Evolutionary conservation across 2,329 filamentous ascomycete genomes (phyloP), one percentile per base, ranked within the genome.

Genomic region (Claviceps pazoutovae): DNA sequence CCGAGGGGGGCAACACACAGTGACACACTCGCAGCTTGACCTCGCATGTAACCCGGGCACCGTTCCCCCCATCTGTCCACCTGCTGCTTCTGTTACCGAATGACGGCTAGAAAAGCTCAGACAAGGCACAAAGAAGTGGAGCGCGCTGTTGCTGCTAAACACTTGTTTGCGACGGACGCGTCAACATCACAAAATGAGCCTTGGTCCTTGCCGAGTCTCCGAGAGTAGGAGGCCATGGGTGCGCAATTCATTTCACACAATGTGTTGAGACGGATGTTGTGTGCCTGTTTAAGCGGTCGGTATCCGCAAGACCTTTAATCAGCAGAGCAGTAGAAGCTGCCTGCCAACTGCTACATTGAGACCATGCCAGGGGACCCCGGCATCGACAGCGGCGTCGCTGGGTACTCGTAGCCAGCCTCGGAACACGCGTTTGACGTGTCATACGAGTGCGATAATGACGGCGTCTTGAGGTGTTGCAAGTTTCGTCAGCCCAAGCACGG

Each of bases 381-480:
- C 78, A 87, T 82, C n/a, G 83, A 86, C 57, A 84, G 70, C 55
- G 84, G 84, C 50, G 84, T 88, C 44, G 78, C 78, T 39, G 83
- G 84, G 68, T 82, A 82, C 57, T 81, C 76, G 62, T 78, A 82
- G 53, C 76, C 75, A 55, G 74, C 70, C 59, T 83, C 79, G 36
- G 79, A 82, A 65, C 78, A 80, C 61, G 72, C 74, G 55, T 77
- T 71, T 50, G 82, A 86, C 64, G 81, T 78, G 61, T 86, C 82
- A 66, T 82, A 86, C 30, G 81, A 84, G 64, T 85, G 83, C 61
- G 83, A 85, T 60, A 88, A 78, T 63, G 85, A 82, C 70, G 85
- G 85, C 67, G 85, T 88, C 85, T 89, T 71, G 60, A 41, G 17
- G 6, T 26, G 30, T 46, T 45, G 30, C 44, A 45, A 30, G n/a